phyloP scores from a whole-genome alignment of 2,329 filamentous ascomycete genomes.

The Trichoderma cornu-damae region DNA sequence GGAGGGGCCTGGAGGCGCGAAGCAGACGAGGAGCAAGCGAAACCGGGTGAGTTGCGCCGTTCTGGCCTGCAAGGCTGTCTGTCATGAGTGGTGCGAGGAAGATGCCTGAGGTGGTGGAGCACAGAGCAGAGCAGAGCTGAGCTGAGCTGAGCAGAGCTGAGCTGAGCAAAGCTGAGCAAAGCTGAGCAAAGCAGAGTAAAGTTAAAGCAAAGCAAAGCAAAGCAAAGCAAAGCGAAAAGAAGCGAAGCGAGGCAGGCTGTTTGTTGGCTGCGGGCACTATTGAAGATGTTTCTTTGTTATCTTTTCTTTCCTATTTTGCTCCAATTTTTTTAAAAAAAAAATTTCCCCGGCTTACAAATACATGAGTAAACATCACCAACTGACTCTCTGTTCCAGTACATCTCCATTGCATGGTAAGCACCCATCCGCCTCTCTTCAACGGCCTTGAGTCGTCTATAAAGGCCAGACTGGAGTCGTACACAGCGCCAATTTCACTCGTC shows the following conservation, averaged over 20 bases:
- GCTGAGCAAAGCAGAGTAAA: no score
- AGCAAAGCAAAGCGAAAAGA: no score
- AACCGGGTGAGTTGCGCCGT: constrained; percentile 47
- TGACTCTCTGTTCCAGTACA: constrained; percentile 41
- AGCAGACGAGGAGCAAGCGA: constrained; percentile 55
- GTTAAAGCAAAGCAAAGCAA: no score
- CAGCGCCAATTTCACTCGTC: no score
- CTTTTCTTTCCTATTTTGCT: neutral
- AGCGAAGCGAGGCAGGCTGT: no score
- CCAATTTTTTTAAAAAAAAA: no score
- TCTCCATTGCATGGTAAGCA: constrained; percentile 56
- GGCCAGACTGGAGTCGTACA: neutral
- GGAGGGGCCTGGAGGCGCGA: constrained; percentile 40
- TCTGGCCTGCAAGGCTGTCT: neutral
- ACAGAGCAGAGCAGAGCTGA: neutral
- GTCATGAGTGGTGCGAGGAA: neutral
- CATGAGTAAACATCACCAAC: neutral
- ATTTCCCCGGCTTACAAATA: no score
- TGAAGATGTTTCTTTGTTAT: neutral
- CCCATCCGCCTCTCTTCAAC: neutral
- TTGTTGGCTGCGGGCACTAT: neutral
- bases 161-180: no score
- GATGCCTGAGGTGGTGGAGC: neutral
- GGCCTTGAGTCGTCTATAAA: neutral
- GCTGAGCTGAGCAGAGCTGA: no score